A percentile compares a stretch with the other conserved stretches of the same genome.
phyloP scores from a whole-genome alignment of 768 basidiomycete genomes.

The Galerina marginata region DNA sequence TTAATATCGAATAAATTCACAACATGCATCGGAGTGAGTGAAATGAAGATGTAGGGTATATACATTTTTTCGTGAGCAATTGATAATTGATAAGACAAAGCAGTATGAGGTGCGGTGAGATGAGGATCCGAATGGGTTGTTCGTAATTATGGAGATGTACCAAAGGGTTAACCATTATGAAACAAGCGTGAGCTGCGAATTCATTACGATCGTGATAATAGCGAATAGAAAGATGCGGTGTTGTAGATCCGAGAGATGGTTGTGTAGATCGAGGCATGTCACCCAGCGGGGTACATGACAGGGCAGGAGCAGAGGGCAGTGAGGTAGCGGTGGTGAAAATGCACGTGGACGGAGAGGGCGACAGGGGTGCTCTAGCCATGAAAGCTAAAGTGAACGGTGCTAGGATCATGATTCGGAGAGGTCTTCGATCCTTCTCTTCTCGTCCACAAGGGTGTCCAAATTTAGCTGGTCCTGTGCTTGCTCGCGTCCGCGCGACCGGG shows the following conservation, averaged over 20 bases:
- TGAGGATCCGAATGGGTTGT: neutral
- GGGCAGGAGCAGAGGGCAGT: neutral
- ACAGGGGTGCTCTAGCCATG: neutral
- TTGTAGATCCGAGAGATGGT: neutral
- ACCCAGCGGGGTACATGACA: neutral
- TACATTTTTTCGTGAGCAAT: slow-evolving; percentile 10
- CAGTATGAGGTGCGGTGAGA: neutral
- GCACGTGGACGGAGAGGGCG: neutral
- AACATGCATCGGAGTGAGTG: neutral
- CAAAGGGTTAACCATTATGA: slow-evolving; percentile 9
- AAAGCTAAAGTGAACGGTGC: neutral
- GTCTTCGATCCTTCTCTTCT: slow-evolving; percentile 56
- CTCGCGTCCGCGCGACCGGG: slow-evolving; percentile 56
- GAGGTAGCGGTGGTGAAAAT: neutral
- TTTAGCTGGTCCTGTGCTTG: slow-evolving; percentile 49
- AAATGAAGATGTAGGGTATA: slow-evolving; percentile 5
- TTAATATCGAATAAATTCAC: slow-evolving; percentile 7
- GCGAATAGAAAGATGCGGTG: slow-evolving; percentile 13
- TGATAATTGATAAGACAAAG: neutral
- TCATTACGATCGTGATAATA: slow-evolving; percentile 26
- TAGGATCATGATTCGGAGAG: slow-evolving; percentile 29
- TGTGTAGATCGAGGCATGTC: slow-evolving; percentile 1
- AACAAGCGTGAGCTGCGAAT: slow-evolving; percentile 9
- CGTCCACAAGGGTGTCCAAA: slow-evolving; percentile 57
- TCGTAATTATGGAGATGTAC: slow-evolving; percentile 6